Conservation (phyloP, 768 basidiomycete genomes). For the Auricularia heimuer region DNA sequence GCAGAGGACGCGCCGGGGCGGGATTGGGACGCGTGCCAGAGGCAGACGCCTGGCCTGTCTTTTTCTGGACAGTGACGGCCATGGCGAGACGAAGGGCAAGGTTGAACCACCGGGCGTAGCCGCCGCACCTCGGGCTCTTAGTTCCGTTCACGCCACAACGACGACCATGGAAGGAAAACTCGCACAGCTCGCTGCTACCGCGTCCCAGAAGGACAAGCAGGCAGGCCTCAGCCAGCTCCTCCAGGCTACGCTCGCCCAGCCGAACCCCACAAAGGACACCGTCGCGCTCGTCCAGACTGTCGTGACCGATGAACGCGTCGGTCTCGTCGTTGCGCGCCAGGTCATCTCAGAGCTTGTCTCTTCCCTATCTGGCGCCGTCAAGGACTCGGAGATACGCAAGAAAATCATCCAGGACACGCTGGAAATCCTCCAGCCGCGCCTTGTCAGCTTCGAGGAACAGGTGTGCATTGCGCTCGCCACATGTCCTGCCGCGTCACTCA, state of each 20-base stretch:
- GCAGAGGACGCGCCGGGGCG: not conserved
- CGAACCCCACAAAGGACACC: constrained; percentile 44
- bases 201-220: constrained; percentile 73
- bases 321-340: constrained; percentile 81
- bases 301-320: constrained; percentile 70
- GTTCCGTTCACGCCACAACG: not conserved
- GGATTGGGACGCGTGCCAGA: not conserved
- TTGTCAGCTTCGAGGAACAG: constrained; percentile 94
- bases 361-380: constrained; percentile 46
- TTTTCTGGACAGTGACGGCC: not conserved
- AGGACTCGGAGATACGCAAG: constrained; percentile 50
- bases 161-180: constrained; percentile 55
- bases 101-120: not conserved
- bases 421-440: constrained; percentile 56
- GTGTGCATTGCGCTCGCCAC: constrained; percentile 32
- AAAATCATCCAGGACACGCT: constrained; percentile 70
- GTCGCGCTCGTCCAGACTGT: constrained; percentile 69
- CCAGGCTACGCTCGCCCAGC: constrained; percentile 48
- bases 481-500: not conserved
- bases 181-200: constrained; percentile 48
- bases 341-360: constrained; percentile 79
- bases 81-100: not conserved
- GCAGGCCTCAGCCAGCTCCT: constrained; percentile 64
- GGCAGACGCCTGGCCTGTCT: not conserved
- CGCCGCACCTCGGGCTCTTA: not conserved